Evolutionary conservation across 352 stramenopile genomes (phyloP), one percentile per base, ranked within the genome.

Genomic region (Discostella stelligera): DNA sequence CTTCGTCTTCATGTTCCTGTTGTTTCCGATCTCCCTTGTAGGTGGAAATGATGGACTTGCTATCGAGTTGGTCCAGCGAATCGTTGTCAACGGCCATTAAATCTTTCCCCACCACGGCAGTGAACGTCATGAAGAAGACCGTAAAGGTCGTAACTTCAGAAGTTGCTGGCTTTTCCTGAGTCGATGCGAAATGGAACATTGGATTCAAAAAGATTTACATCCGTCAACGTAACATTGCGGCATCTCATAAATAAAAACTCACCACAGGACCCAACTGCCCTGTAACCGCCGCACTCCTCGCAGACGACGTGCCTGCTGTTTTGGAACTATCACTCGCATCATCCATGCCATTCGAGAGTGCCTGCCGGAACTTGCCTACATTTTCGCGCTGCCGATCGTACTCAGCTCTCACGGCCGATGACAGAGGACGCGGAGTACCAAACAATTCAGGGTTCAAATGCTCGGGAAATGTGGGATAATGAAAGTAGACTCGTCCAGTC

Each of bases 111-210:
- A 90, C 72, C 23, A 90, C 63, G 16, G 86, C 72, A 25, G 83
- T 85, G 56, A 89, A 91, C 0, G 83, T 75, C 71, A 91, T 85
- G 65, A 89, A 91, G 67, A 91, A 91, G 11, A 91, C 76, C 7
- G 86, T 88, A 68, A 91, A 91, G n/a, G 86, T 91, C 30, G 81
- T 77, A 49, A 80, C 75, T 73, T 90, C 79, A 2, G 70, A 52
- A 21, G 67, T 80, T 32, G 65, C 66, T 18, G 63, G 63, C 41
- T 79, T 79, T 52, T 79, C 64, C 70, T 71, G 14, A 18, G 14
- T 20, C 14, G 23, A 67, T 5, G 49, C 25, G 27, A 32, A 56
- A 67, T 23, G 55, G n/a, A 49, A 55, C 44, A 50, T 10, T 18
- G 69, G 4, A 30, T 41, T 66, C 49, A 11, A 14, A 20, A 32